These are phyloP conservation scores for Candida ovalis DNA, from an alignment of 805 yeast genomes.

Conservation along the genomic window DNA sequence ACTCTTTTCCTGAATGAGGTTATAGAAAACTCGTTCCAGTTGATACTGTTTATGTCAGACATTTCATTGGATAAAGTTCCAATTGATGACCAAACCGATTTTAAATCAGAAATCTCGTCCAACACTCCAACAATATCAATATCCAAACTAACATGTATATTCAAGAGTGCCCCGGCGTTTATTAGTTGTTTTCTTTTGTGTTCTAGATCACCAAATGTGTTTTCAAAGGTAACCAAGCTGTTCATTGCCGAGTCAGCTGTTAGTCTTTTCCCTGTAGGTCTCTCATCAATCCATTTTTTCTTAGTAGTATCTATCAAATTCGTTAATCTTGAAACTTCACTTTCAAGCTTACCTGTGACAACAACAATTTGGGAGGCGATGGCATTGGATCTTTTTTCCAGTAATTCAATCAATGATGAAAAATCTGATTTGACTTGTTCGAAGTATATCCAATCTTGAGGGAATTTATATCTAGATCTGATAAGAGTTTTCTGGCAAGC, in stretches of 20 bases:
- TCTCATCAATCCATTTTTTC: conserved; percentile 45
- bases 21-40: conserved; percentile 50
- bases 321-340: conserved; percentile 36
- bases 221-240: conserved; percentile 29
- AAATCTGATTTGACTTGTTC: conserved; percentile 60
- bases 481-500: conserved; percentile 28
- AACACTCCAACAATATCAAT: conserved; percentile 30
- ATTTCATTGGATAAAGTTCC: conserved; percentile 47
- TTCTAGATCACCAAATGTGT: conserved; percentile 8
- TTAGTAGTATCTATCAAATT: conserved; percentile 30
- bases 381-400: conserved; percentile 23
- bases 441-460: conserved; percentile 51
- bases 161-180: conserved; percentile 34
- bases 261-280: conserved; percentile 42
- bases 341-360: conserved; percentile 38
- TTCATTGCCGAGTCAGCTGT: conserved; percentile 43
- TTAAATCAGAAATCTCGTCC: conserved; percentile 54
- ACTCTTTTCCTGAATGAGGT: conserved; percentile 42
- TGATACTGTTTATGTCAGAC: conserved; percentile 35
- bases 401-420: conserved; percentile 38
- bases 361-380: conserved; percentile 37
- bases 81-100: conserved; percentile 61
- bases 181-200: conserved; percentile 19
- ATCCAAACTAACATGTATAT: conserved; percentile 28
- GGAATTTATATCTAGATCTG: conserved; percentile 44